Percentiles rank a stretch among this genome's conserved stretches.
phyloP scores from a whole-genome alignment of 1,284 basidiomycete genomes.

The Tilletiopsis washingtonensis region DNA sequence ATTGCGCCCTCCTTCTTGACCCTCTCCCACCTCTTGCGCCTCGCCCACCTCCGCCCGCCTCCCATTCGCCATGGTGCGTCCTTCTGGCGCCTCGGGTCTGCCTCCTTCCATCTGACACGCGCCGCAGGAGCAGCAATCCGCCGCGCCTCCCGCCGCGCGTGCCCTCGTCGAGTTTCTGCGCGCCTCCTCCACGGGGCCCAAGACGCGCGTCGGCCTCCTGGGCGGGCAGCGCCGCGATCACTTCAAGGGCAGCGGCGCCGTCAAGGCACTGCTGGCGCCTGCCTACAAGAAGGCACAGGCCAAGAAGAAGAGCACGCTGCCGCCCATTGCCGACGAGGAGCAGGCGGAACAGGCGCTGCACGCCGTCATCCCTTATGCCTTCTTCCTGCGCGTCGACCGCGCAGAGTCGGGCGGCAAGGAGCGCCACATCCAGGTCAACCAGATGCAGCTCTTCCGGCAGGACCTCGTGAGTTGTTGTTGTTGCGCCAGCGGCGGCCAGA shows the following conservation, averaged over 20 bases:
- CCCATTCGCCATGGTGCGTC: too few species aligned
- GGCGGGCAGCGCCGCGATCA: constrained; percentile 94
- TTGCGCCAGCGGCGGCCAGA: too few species aligned
- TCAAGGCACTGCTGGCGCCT: constrained; percentile 84
- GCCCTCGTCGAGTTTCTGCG: constrained; percentile 42
- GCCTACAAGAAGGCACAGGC: constrained; percentile 81
- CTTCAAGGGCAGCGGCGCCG: constrained; percentile 68
- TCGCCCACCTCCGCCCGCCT: too few species aligned
- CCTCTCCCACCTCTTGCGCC: too few species aligned
- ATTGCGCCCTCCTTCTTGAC: too few species aligned
- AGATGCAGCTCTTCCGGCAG: constrained; percentile 59
- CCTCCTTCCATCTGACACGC: too few species aligned
- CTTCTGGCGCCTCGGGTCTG: too few species aligned
- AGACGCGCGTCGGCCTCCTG: constrained; percentile 77
- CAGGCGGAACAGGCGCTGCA: constrained; percentile 67
- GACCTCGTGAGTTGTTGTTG: constrained; percentile 19
- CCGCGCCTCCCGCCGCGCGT: constrained; percentile 28
- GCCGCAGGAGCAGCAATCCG: constrained; percentile 40
- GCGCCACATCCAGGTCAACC: constrained; percentile 58
- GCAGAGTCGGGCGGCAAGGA: constrained; percentile 62
- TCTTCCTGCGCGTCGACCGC: constrained; percentile 45
- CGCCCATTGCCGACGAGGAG: constrained; percentile 60
- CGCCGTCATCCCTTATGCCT: constrained; percentile 62
- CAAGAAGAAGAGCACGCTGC: constrained; percentile 44
- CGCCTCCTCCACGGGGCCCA: constrained; percentile 61